Base-by-base conservation (phyloP, 208 protist genomes). In the Trypanosoma melophagium region DNA sequence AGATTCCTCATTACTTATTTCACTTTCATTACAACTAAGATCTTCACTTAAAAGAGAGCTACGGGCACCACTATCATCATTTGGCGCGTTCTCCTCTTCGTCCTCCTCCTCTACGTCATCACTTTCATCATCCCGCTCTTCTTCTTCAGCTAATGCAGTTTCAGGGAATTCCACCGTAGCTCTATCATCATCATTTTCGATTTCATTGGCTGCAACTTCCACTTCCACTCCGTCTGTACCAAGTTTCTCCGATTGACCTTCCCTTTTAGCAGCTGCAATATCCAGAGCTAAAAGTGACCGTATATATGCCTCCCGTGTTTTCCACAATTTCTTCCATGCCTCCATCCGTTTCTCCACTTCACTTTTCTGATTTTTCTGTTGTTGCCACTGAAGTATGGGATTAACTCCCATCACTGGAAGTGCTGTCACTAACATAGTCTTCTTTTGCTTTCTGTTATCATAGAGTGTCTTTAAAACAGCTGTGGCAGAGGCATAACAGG, bases 401-500 rank as follows among this genome's bases (percentile, higher is more conserved):
- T 25, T 35, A 1, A 35, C 28, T 35, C 28, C 28, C 28, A 35
- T 35, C 1, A 5, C 1, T 35, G 28, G 28, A 35, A 35, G 28
- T 35, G 28, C 5, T 35, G 28, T 5, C 28, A 35, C 28, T 13
- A 81, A 45, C 47, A 66, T 17, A 10, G 57, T 45, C 19, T 59
- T 28, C 42, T 65, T 70, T 12, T 49, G 31, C 12, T 71, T 69
- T 25, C 74, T 59, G 53, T 64, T 77, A 16, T 71, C 70, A 0
- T 77, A 77, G 44, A 94, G 71, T 14, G 71, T n/a, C 60, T 90
- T 89, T 38, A 92, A 54, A 52, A 86, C 78, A 1, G 85, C 88
- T 7, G 73, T 88, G 19, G 88, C 88, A 17, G 81, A 74, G 41
- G 88, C 85, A 62, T 83, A 91, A 72, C 84, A 87, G 0, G 80